Evolutionary conservation across 2,329 filamentous ascomycete genomes (phyloP), one percentile per base, ranked within the genome.

Genomic region (Acephala macrosclerotiorum): DNA sequence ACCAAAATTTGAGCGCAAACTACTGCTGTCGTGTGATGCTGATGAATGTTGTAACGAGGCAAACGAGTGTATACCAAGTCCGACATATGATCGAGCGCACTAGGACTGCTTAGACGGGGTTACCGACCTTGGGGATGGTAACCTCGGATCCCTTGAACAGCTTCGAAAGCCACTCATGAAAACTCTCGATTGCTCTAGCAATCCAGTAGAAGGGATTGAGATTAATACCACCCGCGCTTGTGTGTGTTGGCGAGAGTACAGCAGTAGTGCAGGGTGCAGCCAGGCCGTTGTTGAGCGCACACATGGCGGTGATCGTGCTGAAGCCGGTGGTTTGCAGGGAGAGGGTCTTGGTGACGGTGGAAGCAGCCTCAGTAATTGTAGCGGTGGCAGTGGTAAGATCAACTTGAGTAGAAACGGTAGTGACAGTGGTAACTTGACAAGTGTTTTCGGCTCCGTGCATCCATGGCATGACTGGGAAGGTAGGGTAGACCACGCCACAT

Each of bases 321-420:
- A 26, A 20, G 7, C 1, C 11, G n/a, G 45, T 11, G 22, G 20
- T 25, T 49, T 33, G 29, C 9, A 33, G 29, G 4, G 45, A 22
- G 20, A 49, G 8, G 20, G 11, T 49, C 45, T 55, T 29, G 20
- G 59, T 61, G 20, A 55, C 5, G 12, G 59, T 61, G 11, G 59
- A 61, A 20, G 26, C 14, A 2, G 36, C 26, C 11, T 62, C 20
- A 2, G 60, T 62, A n/a, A 33, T 40, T 6, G 61, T 58, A 16
- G 47, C 38, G 11, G 55, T 63, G 22, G 18, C 53, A 1, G 53
- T 47, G 26, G 60, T 55, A 33, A 33, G 29, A 9, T 33, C 9
- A 12, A 49, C 38, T 16, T n/a, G 2, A 40, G 60, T 61, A 18
- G 35, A 57, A 18, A 47, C 53, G 1, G 45, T 9, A 7, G 45